Evolutionary conservation across 2,329 filamentous ascomycete genomes (phyloP), one percentile per base, ranked within the genome.

Genomic region (Teratosphaeria destructans): DNA sequence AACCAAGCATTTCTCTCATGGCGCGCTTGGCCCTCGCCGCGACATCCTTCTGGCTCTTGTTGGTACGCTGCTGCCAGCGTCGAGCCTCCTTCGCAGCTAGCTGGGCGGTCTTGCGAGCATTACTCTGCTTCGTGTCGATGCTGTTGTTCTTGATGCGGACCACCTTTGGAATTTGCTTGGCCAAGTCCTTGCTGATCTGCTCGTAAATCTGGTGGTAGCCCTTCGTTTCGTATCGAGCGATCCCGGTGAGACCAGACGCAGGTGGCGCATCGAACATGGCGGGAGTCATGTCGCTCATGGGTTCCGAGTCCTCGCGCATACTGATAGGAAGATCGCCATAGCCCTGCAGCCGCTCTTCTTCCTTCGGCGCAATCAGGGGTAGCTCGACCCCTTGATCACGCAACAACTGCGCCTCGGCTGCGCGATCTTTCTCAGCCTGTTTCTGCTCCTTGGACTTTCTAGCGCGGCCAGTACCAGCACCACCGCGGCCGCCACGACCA

Each of bases 1-100:
- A 99, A 60, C 89, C 86, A 83, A 96, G 94, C 94, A 99, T 99
- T 76, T 99, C 94, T 72, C 94, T 86, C 94, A 99, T 99, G 61
- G 93, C 93, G 66, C 94, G 88, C 81, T 99, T 99, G 60, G 94
- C 94, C 55, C 94, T 86, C 52, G 94, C 94, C 73, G 97, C 94
- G 3, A 95, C 89, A 74, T 99, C 94, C 75, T 99, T 99, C 73
- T 89, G 94, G 71, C 92, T 95, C 81, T 99, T 97, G 79, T 99
- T 99, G 58, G 94, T 99, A 52, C 91, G 88, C 62, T 95, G 84
- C 74, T 99, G 95, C 94, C 94, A 99, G 70, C 95, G 83, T 71
- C 95, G 91, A 58, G 94, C 93, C 76, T 99, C 94, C 73, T 99
- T 99, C 62, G 93, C 95, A 7, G 94, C 94, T 49, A 99, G 80